phyloP scores from a whole-genome alignment of 768 basidiomycete species.

The Podaxis sp. region DNA sequence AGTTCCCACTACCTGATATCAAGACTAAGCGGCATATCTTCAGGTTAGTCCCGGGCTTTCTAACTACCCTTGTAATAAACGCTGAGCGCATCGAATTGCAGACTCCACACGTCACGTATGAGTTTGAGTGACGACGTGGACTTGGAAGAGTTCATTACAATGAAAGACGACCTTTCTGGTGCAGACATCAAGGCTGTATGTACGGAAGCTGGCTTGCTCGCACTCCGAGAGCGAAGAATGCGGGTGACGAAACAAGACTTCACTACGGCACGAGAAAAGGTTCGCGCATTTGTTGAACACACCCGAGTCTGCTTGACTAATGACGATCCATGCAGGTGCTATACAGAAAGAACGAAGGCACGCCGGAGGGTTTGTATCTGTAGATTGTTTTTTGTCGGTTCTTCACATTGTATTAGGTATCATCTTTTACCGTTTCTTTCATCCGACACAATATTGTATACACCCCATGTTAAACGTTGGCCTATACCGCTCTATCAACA shows the following conservation, averaged over 20 bases:
- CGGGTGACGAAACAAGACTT: constrained; percentile 91
- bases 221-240: constrained; percentile 93
- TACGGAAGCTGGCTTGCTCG: constrained; percentile 96
- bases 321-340: constrained; percentile 50
- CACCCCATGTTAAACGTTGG: neutral
- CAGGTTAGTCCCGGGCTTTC: constrained; percentile 45
- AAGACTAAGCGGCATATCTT: constrained; percentile 99
- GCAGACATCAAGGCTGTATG: constrained; percentile 99
- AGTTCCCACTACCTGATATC: constrained; percentile 94
- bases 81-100: constrained; percentile 21
- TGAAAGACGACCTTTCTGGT: constrained; percentile 94
- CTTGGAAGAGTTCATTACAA: constrained; percentile 92
- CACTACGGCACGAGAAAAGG: constrained; percentile 90
- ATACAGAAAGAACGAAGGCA: constrained; percentile 95
- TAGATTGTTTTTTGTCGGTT: neutral
- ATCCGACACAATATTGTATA: neutral
- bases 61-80: neutral
- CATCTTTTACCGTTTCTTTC: neutral
- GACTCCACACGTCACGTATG: constrained; percentile 95
- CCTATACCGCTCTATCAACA: neutral
- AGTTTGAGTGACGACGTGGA: constrained; percentile 85
- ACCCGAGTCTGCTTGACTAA: constrained; percentile 12
- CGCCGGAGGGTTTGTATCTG: constrained; percentile 1
- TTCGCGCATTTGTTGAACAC: constrained; percentile 23
- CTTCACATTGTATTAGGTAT: neutral